Evolutionary conservation across 305 asterid species (phyloP), one percentile per base, ranked within the genome.

Genomic region (Caryopteris hybrid): DNA sequence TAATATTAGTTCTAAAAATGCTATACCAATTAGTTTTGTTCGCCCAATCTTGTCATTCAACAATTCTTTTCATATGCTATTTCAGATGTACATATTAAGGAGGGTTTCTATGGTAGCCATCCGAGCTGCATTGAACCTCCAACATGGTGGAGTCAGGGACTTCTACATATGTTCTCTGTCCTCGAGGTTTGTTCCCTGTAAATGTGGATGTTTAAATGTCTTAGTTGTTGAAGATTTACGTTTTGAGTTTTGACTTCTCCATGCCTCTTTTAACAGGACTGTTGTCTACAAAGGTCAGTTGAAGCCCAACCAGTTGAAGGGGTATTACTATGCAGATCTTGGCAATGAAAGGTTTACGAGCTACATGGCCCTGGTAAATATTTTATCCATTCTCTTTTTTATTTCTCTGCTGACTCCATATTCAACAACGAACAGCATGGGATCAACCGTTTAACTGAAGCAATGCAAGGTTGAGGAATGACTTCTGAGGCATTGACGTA

Each of bases 291-390:
- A 95, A 84, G 99, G 99, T 70, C 99, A 95, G 84, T 71, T 95
- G 85, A 95, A 91, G 82, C 99, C 97, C 23, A 77, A 79, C 72
- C 98, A 95, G 80, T 79, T 95, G 87, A 86, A 83, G 78, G 95
- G 82, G 2, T 95, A 95, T 85, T 95, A 89, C 84, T 78, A 79
- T 71, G 96, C 98, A 66, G 99, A 95, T 83, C 92, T 95, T 82
- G 99, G 98, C 80, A 88, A 85, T 89, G 98, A 95, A 95, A 95
- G 97, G 97, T 92, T 92, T 86, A 89, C 99, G 90, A 95, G 99
- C 97, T 95, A 95, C 99, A 95, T 95, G 99, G 99, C 99, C 95
- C 94, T 95, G 99, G 99, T 95, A 95, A 95, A 78, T 88, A 82
- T 86, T 81, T 89, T 83, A 81, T 86, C 97, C 90, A 83, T 84